These are phyloP conservation scores for Pontederia paniculata DNA, from an alignment of 176 grass and related monocot species.

Conservation along the genomic window DNA sequence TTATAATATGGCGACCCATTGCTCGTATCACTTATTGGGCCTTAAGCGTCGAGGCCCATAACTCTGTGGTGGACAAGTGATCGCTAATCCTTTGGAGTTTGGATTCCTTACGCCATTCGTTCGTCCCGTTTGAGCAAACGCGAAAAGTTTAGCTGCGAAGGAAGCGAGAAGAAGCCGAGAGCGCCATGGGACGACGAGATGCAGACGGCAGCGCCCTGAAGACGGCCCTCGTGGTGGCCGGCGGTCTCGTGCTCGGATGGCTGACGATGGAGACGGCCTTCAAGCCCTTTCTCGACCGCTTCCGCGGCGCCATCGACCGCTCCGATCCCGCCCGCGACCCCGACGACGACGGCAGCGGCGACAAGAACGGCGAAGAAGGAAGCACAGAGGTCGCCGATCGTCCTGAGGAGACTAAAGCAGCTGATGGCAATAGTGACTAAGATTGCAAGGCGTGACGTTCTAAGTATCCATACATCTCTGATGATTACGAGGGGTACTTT, in stretches of 20 bases:
- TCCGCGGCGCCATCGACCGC: slow-evolving; percentile 52
- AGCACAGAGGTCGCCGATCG: neutral
- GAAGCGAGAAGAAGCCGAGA: slow-evolving; percentile 25
- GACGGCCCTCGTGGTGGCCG: slow-evolving; percentile 60
- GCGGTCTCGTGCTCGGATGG: slow-evolving; percentile 66
- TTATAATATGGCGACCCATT: no score
- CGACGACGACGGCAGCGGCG: slow-evolving; percentile 40
- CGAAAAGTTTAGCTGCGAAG: neutral
- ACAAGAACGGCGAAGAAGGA: neutral
- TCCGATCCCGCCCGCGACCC: slow-evolving; percentile 36
- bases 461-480: no score
- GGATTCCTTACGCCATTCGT: no score
- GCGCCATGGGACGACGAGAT: slow-evolving; percentile 43
- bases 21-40: no score
- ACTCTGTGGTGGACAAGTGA: no score
- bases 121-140: no score
- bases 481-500: no score
- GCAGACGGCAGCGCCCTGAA: slow-evolving; percentile 50
- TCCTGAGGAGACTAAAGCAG: neutral
- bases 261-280: slow-evolving; percentile 75
- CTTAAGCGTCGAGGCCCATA: no score
- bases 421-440: no score
- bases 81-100: no score
- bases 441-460: no score
- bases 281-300: slow-evolving; percentile 62